Evolutionary conservation across 2,329 filamentous ascomycete species (phyloP).

Genomic region (Parascedosporium putredinis): DNA sequence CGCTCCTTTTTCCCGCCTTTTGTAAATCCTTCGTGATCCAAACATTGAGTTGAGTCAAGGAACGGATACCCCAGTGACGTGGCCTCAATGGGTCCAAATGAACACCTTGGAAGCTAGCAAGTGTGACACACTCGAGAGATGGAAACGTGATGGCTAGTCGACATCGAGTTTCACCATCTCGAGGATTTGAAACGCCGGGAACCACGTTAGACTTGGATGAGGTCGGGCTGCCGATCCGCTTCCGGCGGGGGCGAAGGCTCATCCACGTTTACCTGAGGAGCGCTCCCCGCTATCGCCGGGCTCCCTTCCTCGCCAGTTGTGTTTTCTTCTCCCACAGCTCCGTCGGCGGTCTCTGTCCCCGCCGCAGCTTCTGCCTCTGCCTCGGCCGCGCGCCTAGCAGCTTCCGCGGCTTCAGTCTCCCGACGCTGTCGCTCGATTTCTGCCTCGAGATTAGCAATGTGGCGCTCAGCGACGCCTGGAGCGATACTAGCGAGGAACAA

Average conservation of each 20-base stretch:
- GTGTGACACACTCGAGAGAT: no score
- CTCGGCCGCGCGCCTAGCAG: conserved; percentile 16
- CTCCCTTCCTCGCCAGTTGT: not conserved
- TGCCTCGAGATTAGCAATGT: conserved; percentile 49
- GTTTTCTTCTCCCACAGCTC: not conserved
- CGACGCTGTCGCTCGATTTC: conserved; percentile 35
- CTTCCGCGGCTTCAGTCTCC: conserved; percentile 29
- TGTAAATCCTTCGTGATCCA: no score
- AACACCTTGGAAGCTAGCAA: no score
- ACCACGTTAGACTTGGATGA: not conserved
- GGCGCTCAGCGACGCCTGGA: conserved; percentile 54
- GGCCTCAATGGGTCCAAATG: no score
- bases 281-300: not conserved
- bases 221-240: not conserved
- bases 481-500: conserved; percentile 57
- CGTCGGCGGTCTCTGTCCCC: conserved; percentile 13
- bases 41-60: no score
- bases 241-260: not conserved
- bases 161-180: no score
- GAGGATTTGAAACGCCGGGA: not conserved
- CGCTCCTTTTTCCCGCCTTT: no score
- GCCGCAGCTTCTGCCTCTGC: conserved; percentile 17
- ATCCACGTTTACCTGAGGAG: not conserved
- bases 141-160: no score
- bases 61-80: no score